Conservation (phyloP, 192 early-diverging fungal species). For the Entophlyctis luteolus region DNA sequence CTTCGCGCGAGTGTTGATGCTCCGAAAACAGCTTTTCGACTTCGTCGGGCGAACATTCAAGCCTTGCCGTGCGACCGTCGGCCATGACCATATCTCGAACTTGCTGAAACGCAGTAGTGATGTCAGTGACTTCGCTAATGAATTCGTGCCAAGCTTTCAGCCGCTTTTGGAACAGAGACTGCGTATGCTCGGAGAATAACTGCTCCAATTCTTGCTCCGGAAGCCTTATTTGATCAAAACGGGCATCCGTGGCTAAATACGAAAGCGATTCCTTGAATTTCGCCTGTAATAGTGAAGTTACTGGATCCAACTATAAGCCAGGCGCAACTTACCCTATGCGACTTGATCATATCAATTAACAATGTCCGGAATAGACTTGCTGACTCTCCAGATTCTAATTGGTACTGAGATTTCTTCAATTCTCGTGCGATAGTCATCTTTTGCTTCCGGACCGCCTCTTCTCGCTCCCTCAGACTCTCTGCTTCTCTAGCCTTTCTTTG, state of each 20-base stretch:
- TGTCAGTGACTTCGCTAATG: conserved; percentile 31
- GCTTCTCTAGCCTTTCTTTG: conserved; percentile 52
- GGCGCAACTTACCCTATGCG: conserved; percentile 38
- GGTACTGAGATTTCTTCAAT: conserved; percentile 26
- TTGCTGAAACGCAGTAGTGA: conserved; percentile 48
- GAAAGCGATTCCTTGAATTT: conserved; percentile 30
- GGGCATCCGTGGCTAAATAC: conserved; percentile 42
- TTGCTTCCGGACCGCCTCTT: conserved; percentile 52
- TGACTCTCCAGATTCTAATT: conserved; percentile 41
- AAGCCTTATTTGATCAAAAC: conserved; percentile 37
- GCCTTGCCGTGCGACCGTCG: conserved; percentile 39
- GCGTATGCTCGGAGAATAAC: conserved; percentile 44
- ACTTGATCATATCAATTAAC: conserved; percentile 51
- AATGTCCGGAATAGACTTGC: conserved; percentile 37
- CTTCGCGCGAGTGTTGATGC: conserved; percentile 27
- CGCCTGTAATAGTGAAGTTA: background rate
- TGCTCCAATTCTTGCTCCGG: conserved; percentile 27
- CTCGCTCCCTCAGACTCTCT: conserved; percentile 53
- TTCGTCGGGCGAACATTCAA: conserved; percentile 27
- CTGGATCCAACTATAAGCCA: background rate
- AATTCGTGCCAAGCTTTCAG: conserved; percentile 40
- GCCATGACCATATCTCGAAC: conserved; percentile 24
- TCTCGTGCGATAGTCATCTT: conserved; percentile 34
- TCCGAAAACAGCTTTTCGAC: conserved; percentile 35
- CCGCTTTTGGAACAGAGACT: conserved; percentile 36